Base-by-base conservation (phyloP, 2,329 filamentous ascomycete species). In the Didymella pomorum region DNA sequence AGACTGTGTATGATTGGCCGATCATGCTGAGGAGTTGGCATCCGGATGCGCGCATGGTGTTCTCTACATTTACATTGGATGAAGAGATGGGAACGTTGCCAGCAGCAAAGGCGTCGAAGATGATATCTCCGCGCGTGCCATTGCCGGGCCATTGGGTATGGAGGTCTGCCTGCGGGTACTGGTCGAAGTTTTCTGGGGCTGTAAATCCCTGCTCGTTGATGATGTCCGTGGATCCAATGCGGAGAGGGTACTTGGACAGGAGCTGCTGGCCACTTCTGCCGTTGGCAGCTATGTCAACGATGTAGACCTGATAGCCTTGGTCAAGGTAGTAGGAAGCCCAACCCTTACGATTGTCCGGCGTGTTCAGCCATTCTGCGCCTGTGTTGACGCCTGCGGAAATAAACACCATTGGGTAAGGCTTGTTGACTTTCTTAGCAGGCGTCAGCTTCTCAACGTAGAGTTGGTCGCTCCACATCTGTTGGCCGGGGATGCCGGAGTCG, bases 381-480 rank as follows among this genome's bases (percentile, higher is more conserved):
- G 65, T 54, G 44, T 66, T 65, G 37, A 63, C 65, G 46, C 65
- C 65, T 1, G 61, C 69, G 12, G 64, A 63, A 25, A 71, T 51
- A 18, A 71, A 69, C 35, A 71, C 56, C 25, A 71, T 58, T 5
- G 68, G 69, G 44, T 65, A 62, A 35, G 61, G 56, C 42, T 66
- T 57, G 29, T 48, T 61, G 46, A 35, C 33, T 18, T 60, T 54
- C 16, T 25, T 31, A 12, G 50, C 39, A 7, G 67, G 67, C 16
- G 67, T 60, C 12, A 69, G 44, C 45, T 69, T 69, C 39, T 69
- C 65, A 26, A 69, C 64, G 26, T 69, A 69, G 23, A 68, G 60
- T 53, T 64, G 62, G 33, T 69, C 63, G 26, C 52, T 61, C 56
- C 56, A 62, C 14, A 65, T 56, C 26, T 62, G 64, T 29, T 66